Percentiles rank a stretch among this genome's conserved stretches.
Evolutionary conservation across 306 rosid genomes (phyloP).

Genomic region (Urtica urens): DNA sequence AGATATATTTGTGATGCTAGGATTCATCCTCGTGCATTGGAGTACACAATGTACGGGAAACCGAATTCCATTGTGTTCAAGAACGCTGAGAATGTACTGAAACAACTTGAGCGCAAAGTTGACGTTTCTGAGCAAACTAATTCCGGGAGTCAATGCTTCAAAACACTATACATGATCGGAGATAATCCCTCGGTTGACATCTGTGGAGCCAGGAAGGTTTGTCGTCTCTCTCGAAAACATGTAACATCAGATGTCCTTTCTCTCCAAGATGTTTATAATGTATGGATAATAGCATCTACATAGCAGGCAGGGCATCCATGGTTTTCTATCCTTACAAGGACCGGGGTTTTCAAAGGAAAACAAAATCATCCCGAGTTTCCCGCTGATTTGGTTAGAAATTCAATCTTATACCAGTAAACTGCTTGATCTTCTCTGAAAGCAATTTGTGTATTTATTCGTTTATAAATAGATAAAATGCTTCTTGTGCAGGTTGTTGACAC

Average conservation of each 20-base stretch:
- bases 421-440: neutral
- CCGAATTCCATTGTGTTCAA: slow-evolving; percentile 74
- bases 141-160: slow-evolving; percentile 28
- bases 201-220: slow-evolving; percentile 68
- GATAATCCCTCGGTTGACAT: slow-evolving; percentile 90
- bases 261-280: slow-evolving; percentile 2
- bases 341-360: slow-evolving; percentile 83
- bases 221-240: slow-evolving; percentile 5
- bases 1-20: slow-evolving; percentile 30
- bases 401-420: no score
- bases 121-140: slow-evolving; percentile 15
- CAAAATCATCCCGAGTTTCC: slow-evolving; percentile 42
- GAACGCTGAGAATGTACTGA: slow-evolving; percentile 62
- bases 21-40: slow-evolving; percentile 41
- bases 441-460: no score
- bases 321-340: slow-evolving; percentile 92
- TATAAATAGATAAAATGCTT: slow-evolving; percentile 1
- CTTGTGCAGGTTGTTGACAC: slow-evolving; percentile 60
- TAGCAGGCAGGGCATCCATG: slow-evolving; percentile 85
- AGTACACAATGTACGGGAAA: slow-evolving; percentile 67
- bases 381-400: slow-evolving; percentile 16
- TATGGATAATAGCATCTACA: slow-evolving; percentile 7
- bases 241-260: neutral
- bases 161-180: slow-evolving; percentile 80
- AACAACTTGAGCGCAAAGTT: no score